phyloP scores from a whole-genome alignment of 768 basidiomycete genomes.

The Lyophyllum decastes region DNA sequence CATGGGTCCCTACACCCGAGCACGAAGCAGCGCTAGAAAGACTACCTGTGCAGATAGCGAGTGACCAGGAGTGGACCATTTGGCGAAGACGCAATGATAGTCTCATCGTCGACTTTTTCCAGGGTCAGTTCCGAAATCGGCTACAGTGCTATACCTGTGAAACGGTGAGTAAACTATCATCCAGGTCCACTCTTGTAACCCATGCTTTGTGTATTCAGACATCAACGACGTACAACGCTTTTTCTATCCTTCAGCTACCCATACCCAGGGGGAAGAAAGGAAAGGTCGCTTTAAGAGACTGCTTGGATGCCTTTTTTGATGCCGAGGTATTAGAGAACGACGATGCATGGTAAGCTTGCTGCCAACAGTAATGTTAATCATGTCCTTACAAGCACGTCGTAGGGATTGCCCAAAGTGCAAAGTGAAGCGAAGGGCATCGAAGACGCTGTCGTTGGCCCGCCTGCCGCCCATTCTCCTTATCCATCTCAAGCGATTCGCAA shows the following conservation, averaged over 20 bases:
- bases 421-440: conserved; percentile 80
- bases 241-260: conserved; percentile 93
- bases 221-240: conserved; percentile 95
- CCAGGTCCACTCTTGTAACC: neutral
- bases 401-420: conserved; percentile 98
- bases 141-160: conserved; percentile 89
- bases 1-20: conserved; percentile 65
- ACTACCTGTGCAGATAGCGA: conserved; percentile 83
- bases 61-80: conserved; percentile 89
- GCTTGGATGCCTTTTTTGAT: conserved; percentile 89
- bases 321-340: conserved; percentile 89
- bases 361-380: neutral
- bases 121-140: conserved; percentile 92
- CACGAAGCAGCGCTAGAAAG: conserved; percentile 88
- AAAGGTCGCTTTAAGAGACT: conserved; percentile 72
- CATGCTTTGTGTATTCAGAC: conserved; percentile 54
- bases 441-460: conserved; percentile 86
- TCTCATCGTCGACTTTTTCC: conserved; percentile 94
- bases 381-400: neutral
- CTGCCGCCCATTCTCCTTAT: conserved; percentile 92
- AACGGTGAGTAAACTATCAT: conserved; percentile 52
- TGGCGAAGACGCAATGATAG: conserved; percentile 92
- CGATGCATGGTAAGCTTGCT: conserved; percentile 79
- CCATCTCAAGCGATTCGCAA: conserved; percentile 90
- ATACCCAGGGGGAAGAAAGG: conserved; percentile 68